phyloP scores from a whole-genome alignment of 192 early-diverging fungal species.

The Rhizophagus sp. region DNA sequence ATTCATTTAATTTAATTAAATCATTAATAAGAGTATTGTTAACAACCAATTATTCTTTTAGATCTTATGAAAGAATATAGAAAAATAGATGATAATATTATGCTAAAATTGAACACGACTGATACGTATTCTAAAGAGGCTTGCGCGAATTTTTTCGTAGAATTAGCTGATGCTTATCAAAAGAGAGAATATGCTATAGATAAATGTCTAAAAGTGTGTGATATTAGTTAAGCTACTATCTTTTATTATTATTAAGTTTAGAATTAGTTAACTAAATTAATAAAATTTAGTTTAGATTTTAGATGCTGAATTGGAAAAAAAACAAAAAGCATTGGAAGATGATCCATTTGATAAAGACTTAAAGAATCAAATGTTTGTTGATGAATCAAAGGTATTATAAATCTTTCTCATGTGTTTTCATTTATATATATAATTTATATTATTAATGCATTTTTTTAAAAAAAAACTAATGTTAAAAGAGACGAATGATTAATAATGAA shows the following conservation, averaged over 20 bases:
- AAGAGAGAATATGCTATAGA: slow-evolving; percentile 67
- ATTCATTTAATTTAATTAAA: background rate
- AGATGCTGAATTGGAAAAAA: slow-evolving; percentile 45
- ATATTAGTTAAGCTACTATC: background rate
- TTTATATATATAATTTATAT: background rate
- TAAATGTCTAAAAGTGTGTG: slow-evolving; percentile 62
- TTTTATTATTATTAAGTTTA: background rate
- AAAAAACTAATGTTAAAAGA: slow-evolving; percentile 40
- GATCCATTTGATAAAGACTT: slow-evolving; percentile 18
- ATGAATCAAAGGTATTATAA: slow-evolving; percentile 25
- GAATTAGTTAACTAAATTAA: background rate
- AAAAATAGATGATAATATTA: slow-evolving; percentile 80
- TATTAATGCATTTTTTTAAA: background rate
- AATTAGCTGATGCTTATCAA: slow-evolving; percentile 63
- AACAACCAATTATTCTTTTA: slow-evolving; percentile 30
- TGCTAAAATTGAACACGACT: slow-evolving; percentile 74
- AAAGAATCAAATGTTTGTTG: slow-evolving; percentile 19
- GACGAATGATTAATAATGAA: slow-evolving; percentile 69
- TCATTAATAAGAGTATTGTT: background rate
- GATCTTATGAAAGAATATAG: slow-evolving; percentile 71
- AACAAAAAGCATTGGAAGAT: background rate
- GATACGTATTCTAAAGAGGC: slow-evolving; percentile 61
- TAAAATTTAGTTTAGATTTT: slow-evolving; percentile 37
- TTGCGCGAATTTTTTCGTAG: slow-evolving; percentile 65
- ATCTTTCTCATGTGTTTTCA: background rate